Conservation (phyloP, 1,139 yeast genomes). For the Yamadazyma buinensis region DNA sequence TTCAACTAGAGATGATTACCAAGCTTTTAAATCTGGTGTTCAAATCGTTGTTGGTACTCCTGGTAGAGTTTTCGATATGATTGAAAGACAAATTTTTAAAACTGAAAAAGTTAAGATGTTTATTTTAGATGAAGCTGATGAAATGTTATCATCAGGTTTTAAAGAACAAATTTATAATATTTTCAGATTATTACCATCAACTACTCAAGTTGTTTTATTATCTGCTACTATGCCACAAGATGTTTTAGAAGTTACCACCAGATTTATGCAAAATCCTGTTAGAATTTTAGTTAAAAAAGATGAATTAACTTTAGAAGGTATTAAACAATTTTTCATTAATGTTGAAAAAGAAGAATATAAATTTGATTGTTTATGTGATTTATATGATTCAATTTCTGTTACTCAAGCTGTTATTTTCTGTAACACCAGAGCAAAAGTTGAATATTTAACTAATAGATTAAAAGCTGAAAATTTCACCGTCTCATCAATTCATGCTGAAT, state of each 20-base stretch:
- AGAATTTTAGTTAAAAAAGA: constrained; percentile 97
- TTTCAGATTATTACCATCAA: constrained; percentile 88
- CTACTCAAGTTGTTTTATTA: constrained; percentile 93
- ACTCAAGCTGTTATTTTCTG: constrained; percentile 99
- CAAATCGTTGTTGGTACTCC: constrained; percentile 99
- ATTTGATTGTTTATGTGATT: constrained; percentile 93
- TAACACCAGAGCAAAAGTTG: constrained; percentile 98
- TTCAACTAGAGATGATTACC: constrained; percentile 84
- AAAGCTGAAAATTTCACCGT: constrained; percentile 89
- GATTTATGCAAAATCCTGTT: constrained; percentile 96
- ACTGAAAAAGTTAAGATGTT: constrained; percentile 93
- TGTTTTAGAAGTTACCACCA: constrained; percentile 93
- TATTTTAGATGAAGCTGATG: constrained; percentile 99
- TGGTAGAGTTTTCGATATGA: constrained; percentile 98
- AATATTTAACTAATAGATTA: constrained; percentile 84
- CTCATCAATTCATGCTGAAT: constrained; percentile 96
- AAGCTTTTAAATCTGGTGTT: constrained; percentile 88
- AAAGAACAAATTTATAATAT: constrained; percentile 97
- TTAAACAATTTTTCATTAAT: constrained; percentile 92
- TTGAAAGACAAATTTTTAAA: constrained; percentile 86
- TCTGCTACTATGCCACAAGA: constrained; percentile 98
- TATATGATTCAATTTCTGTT: constrained; percentile 95
- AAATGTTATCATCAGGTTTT: constrained; percentile 95
- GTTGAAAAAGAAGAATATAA: constrained; percentile 92
- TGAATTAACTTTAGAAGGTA: constrained; percentile 97